These are phyloP conservation scores for Phytophthora boehmeriae DNA, from an alignment of 352 stramenopile species.

Conservation along the genomic window DNA sequence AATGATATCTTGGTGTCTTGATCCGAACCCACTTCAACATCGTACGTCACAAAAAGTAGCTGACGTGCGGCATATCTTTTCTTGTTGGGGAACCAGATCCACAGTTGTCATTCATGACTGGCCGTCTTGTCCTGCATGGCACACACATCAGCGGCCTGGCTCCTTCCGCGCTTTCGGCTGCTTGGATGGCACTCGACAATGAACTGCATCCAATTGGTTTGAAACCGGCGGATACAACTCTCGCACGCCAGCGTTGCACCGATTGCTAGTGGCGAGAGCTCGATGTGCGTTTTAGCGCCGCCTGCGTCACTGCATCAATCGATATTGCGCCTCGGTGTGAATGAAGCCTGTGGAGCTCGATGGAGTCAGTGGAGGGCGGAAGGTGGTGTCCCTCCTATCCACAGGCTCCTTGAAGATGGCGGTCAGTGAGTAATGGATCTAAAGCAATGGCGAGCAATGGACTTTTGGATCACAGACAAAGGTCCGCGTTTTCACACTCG, in stretches of 20 bases:
- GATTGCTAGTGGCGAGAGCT: background rate
- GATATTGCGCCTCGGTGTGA: too few species aligned
- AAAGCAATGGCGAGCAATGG: too few species aligned
- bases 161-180: background rate
- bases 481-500: background rate
- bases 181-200: background rate
- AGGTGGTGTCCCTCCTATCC: background rate
- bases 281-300: background rate
- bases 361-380: background rate
- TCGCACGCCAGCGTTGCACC: too few species aligned
- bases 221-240: background rate
- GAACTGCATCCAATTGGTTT: background rate
- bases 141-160: background rate
- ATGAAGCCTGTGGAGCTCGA: too few species aligned
- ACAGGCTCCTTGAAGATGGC: conserved; percentile 4
- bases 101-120: too few species aligned
- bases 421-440: background rate
- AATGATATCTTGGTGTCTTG: too few species aligned
- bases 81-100: too few species aligned
- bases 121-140: background rate
- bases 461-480: too few species aligned
- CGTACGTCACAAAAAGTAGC: too few species aligned
- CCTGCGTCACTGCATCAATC: background rate
- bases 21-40: too few species aligned
- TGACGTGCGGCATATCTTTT: too few species aligned